Evolutionary conservation across 306 rosid species (phyloP).

Genomic region (Malus orientalis): DNA sequence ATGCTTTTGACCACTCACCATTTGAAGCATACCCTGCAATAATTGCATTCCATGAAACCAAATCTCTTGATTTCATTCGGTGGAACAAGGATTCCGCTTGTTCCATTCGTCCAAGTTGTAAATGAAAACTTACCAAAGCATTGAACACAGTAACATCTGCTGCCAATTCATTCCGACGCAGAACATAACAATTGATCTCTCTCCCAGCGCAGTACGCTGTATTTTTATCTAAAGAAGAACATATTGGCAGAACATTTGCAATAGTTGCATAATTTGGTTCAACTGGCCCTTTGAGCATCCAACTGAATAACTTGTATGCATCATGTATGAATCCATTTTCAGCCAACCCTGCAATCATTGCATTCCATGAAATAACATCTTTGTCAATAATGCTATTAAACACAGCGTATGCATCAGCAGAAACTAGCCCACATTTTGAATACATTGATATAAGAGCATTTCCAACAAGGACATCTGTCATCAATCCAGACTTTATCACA

Average conservation of each 20-base stretch:
- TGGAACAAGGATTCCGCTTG: slow-evolving; percentile 57
- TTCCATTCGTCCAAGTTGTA: slow-evolving; percentile 47
- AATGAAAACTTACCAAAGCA: slow-evolving; percentile 74
- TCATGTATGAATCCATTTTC: slow-evolving; percentile 46
- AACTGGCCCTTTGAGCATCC: slow-evolving; percentile 50
- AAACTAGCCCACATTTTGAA: slow-evolving; percentile 60
- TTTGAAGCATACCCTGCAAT: slow-evolving; percentile 64
- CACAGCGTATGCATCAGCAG: slow-evolving; percentile 45
- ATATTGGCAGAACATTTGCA: slow-evolving; percentile 63
- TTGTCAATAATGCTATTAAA: slow-evolving; percentile 46
- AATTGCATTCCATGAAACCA: slow-evolving; percentile 86
- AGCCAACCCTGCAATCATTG: slow-evolving; percentile 67
- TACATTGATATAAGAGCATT: slow-evolving; percentile 76
- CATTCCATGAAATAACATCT: slow-evolving; percentile 91
- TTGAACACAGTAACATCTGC: slow-evolving; percentile 57
- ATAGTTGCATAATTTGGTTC: slow-evolving; percentile 64
- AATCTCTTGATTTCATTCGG: slow-evolving; percentile 61
- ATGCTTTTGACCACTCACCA: slow-evolving; percentile 68
- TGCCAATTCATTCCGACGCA: slow-evolving; percentile 41
- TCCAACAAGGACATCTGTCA: slow-evolving; percentile 50
- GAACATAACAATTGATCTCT: slow-evolving; percentile 61
- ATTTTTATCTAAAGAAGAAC: slow-evolving; percentile 39
- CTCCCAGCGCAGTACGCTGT: slow-evolving; percentile 49
- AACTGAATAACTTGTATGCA: slow-evolving; percentile 44
- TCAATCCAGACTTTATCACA: slow-evolving; percentile 66